Evolutionary conservation across 2,329 filamentous ascomycete species (phyloP).

Genomic region (Aspergillus oerlinghausenensis): DNA sequence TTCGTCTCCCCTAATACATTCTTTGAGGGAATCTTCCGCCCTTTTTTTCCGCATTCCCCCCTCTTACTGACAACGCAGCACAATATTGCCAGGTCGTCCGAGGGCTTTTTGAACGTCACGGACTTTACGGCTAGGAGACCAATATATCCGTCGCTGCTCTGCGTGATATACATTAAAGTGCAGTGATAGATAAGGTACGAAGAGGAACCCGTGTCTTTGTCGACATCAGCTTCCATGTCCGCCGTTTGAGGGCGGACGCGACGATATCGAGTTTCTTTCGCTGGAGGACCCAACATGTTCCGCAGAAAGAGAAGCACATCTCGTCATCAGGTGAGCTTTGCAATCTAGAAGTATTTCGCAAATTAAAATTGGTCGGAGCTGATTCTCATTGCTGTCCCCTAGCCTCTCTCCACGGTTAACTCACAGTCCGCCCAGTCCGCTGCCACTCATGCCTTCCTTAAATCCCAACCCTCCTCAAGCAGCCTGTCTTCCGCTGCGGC

Average conservation of each 20-base stretch:
- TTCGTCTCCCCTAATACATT: slow-evolving; percentile 6
- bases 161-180: not conserved
- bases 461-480: slow-evolving; percentile 58
- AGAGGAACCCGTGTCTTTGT: not conserved
- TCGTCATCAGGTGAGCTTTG: slow-evolving; percentile 31
- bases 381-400: not conserved
- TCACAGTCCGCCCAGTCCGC: slow-evolving; percentile 73
- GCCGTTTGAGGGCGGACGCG: slow-evolving; percentile 2
- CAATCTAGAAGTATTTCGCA: not conserved
- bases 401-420: slow-evolving; percentile 62
- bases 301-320: slow-evolving; percentile 39
- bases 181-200: not conserved
- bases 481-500: slow-evolving; percentile 80
- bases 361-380: not conserved
- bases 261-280: not conserved
- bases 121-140: not conserved
- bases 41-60: not conserved
- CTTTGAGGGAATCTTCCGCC: not conserved
- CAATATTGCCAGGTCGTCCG: not conserved
- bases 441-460: slow-evolving; percentile 75
- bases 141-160: not conserved
- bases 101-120: not conserved
- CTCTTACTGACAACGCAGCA: not conserved
- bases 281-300: slow-evolving; percentile 33
- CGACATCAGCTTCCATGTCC: slow-evolving; percentile 1